These are phyloP conservation scores for Protomyces inouyei DNA, from an alignment of 1,139 yeast genomes.

Conservation along the genomic window DNA sequence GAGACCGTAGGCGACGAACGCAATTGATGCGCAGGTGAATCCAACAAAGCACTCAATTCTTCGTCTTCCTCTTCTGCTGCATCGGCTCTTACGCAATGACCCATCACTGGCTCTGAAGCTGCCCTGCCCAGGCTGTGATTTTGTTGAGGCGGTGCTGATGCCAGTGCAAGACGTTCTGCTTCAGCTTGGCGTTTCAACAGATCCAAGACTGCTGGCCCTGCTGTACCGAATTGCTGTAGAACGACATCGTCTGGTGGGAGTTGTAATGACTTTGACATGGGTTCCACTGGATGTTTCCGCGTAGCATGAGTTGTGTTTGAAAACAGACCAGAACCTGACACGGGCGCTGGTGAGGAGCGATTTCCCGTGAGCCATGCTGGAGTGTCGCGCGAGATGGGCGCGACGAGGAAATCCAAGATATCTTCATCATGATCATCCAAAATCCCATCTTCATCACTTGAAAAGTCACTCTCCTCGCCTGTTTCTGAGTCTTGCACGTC, in stretches of 20 bases:
- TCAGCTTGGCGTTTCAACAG: conserved; percentile 8
- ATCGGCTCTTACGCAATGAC: neutral
- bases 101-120: neutral
- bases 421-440: conserved; percentile 24
- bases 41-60: neutral
- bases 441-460: conserved; percentile 22
- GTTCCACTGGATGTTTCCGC: neutral
- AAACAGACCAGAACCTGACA: neutral
- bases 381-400: neutral
- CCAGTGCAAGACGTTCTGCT: neutral
- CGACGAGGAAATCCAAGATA: conserved; percentile 7
- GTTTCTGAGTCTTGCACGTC: neutral
- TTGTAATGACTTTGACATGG: conserved; percentile 4
- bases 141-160: neutral
- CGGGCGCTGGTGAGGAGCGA: neutral
- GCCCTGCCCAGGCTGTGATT: neutral
- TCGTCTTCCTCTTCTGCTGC: neutral
- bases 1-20: neutral
- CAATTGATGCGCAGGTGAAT: neutral
- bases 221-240: conserved; percentile 17
- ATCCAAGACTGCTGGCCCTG: conserved; percentile 15
- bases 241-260: conserved; percentile 9
- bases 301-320: neutral
- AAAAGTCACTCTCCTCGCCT: conserved; percentile 12
- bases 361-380: conserved; percentile 5